These are phyloP conservation scores for Tuber umbilicatum DNA, from an alignment of 495 filamentous ascomycete genomes.

Conservation along the genomic window DNA sequence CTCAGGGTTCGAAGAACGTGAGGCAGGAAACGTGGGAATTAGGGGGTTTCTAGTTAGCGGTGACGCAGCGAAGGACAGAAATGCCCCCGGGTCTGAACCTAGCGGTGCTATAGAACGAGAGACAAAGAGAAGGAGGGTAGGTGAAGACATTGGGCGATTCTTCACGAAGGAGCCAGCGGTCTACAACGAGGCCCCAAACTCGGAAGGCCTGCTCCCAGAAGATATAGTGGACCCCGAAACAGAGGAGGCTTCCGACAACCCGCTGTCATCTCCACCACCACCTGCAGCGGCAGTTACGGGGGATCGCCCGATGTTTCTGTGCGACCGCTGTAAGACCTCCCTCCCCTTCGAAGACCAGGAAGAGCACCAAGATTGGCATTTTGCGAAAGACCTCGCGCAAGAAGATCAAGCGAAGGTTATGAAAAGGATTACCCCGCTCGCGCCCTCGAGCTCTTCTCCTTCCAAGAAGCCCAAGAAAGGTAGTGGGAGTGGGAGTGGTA, in stretches of 20 bases:
- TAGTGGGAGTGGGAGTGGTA: conserved; percentile 40
- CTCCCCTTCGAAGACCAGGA: conserved; percentile 54
- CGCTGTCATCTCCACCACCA: neutral
- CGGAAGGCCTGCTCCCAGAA: conserved; percentile 25
- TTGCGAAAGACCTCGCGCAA: conserved; percentile 72
- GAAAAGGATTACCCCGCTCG: conserved; percentile 9
- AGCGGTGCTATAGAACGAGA: conserved; percentile 35
- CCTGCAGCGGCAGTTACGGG: neutral
- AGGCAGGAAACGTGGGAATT: conserved; percentile 77
- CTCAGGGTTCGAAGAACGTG: conserved; percentile 81
- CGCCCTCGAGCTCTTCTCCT: conserved; percentile 35
- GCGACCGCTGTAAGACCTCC: conserved; percentile 54
- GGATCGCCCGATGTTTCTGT: neutral
- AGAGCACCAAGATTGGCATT: conserved; percentile 93
- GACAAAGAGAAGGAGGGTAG: conserved; percentile 52
- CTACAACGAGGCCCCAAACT: conserved; percentile 20
- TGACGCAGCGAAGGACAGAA: conserved; percentile 58
- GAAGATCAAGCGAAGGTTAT: conserved; percentile 28
- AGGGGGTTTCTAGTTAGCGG: conserved; percentile 75
- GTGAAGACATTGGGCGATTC: conserved; percentile 55
- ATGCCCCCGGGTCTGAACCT: conserved; percentile 3
- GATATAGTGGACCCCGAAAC: conserved; percentile 31
- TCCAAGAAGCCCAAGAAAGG: conserved; percentile 42
- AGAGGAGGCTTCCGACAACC: conserved; percentile 44
- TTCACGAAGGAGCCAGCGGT: conserved; percentile 43